Evolutionary conservation across 2,329 filamentous ascomycete genomes (phyloP).

Genomic region (Botryosphaeria agaves): DNA sequence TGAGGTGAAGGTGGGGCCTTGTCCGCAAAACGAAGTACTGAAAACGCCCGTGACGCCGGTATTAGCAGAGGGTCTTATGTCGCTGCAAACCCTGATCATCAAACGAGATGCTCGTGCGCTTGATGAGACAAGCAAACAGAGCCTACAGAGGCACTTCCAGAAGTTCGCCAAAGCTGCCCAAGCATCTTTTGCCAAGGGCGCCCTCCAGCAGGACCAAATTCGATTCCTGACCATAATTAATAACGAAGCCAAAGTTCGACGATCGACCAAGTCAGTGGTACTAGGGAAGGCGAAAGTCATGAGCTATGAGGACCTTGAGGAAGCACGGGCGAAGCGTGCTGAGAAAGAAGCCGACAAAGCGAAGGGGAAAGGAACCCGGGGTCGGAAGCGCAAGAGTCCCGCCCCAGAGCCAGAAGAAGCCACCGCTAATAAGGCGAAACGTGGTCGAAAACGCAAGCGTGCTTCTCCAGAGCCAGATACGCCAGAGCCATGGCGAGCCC

Average conservation of each 20-base stretch:
- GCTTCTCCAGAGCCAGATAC: not conserved
- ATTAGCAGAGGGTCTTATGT: conserved; percentile 7
- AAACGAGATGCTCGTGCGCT: conserved; percentile 8
- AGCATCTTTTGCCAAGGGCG: conserved; percentile 7
- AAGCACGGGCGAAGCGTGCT: conserved; percentile 4
- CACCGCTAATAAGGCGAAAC: not conserved
- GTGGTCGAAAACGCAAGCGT: conserved; percentile 1
- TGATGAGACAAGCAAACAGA: conserved; percentile 9
- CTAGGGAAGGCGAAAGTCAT: conserved; percentile 8
- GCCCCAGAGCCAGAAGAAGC: not conserved
- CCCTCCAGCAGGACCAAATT: conserved; percentile 3
- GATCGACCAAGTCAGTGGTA: conserved; percentile 2
- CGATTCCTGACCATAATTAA: conserved; percentile 1
- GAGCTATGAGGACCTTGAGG: conserved; percentile 7
- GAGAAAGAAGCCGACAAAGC: not conserved
- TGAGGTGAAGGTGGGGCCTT: conserved; percentile 4
- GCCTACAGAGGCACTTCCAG: conserved; percentile 9
- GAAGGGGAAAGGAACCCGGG: not conserved
- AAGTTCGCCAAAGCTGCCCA: conserved; percentile 10
- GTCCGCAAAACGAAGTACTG: conserved; percentile 6
- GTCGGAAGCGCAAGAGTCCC: not conserved
- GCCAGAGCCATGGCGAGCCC: not conserved
- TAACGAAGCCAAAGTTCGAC: conserved; percentile 3
- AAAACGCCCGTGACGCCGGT: conserved; percentile 14
- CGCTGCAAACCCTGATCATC: conserved; percentile 10